Evolutionary conservation across 306 rosid species (phyloP), one percentile per base, ranked within the genome.

Genomic region (Corylus heterophylla): DNA sequence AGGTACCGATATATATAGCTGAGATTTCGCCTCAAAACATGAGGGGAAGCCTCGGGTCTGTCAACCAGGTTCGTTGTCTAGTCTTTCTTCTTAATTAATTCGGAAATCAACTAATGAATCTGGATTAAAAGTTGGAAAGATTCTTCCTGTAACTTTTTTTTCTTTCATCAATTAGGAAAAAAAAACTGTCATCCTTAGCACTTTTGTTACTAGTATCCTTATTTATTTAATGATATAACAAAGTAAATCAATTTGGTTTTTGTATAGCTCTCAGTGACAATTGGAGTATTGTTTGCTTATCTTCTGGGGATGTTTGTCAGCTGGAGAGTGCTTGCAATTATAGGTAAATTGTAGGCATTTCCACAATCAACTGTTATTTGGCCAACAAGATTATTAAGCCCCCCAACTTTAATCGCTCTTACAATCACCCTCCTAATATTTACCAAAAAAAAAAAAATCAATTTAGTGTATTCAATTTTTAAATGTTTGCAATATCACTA

Each of bases 1-100:
- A 93, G 98, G 98, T 93, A 61, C 98, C 98, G 25, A 93, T 93
- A 69, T 93, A 93, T 87, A 93, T 93, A 71, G 94, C 98, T 54
- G 98, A 93, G 89, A 89, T 93, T 76, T 74, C 98, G 63, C 98
- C 98, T 78, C 90, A 91, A 79, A 83, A 93, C 87, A 62, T 88
- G 90, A 87, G 98, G 85, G 98, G 98, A 76, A 14, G 85, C 83
- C 92, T 93, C 81, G 98, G 98, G 54, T 88, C 98, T 58, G 92
- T 91, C 25, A 91, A 93, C 81, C 98, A 93, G 98, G 98, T 93
- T 82, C 74, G 79, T 35, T 67, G 48, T 42, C 37, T 77, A n/a
- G 69, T 73, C 47, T 74, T 81, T 59, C 69, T 42, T 79, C 61
- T 31, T 3, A 1, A 31, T 68, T 69, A 18, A 51, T 54, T 31